Evolutionary conservation across 257 asterid species (phyloP), one percentile per base, ranked within the genome.

Genomic region (Rhazya stricta): DNA sequence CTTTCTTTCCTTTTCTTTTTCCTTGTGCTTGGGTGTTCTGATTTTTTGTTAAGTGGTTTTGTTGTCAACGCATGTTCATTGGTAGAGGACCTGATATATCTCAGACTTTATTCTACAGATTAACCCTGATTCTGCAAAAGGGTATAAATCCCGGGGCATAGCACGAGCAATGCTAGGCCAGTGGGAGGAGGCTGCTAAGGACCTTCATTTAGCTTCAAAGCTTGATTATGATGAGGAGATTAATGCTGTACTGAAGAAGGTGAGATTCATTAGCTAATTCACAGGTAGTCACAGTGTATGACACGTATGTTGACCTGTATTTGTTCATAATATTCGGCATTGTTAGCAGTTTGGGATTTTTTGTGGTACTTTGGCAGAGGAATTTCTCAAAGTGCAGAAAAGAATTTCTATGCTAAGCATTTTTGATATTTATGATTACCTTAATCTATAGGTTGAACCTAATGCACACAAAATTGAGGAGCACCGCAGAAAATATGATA

Each of bases 61-160:
- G 69, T n/a, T 66, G 70, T 48, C 30, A 53, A 34, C 53, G 45
- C 1, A 12, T 63, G 56, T 57, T 67, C 18, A 6, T 72, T 13
- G 6, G n/a, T 42, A 3, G 39, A 41, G 34, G 42, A 32, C n/a
- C 60, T 81, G n/a, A 74, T 41, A n/a, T 19, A 61, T 16, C 68
- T 63, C 12, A 21, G 4, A 79, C 15, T 51, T 71, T 41, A 45
- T 57, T 50, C 74, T 70, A 25, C 89, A 95, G 99, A 88, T 95
- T 71, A 95, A 95, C 78, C 96, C 99, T 29, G 99, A 95, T 84
- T 95, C 99, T 75, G 99, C 99, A 53, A 95, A 92, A 84, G 99
- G 99, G 72, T 95, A 95, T 83, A 95, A 95, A 83, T 86, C 98
- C 13, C 97, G 97, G 23, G 99, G 99, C 79, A 89, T 95, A 74